Evolutionary conservation across 768 basidiomycete species (phyloP).

Genomic region (Omphalotus guepiniiformis): DNA sequence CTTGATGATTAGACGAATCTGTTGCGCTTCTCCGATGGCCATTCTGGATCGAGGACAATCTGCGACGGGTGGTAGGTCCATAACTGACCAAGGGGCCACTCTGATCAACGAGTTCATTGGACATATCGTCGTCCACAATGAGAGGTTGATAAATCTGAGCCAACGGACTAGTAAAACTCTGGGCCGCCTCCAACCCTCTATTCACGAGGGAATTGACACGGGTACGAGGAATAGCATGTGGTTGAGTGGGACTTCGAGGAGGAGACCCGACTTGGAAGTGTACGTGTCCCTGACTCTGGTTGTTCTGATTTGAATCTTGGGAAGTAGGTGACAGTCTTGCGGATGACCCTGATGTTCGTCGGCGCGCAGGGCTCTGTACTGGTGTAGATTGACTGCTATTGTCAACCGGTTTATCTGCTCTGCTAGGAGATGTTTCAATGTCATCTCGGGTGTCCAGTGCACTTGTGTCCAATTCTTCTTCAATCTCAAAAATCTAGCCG

Average conservation of each 20-base stretch:
- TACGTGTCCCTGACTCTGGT: not conserved
- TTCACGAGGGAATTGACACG: slow-evolving; percentile 42
- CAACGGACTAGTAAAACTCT: slow-evolving; percentile 55
- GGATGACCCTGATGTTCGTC: not conserved
- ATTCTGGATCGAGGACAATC: slow-evolving; percentile 34
- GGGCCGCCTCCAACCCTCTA: slow-evolving; percentile 31
- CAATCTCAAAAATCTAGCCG: slow-evolving; percentile 76
- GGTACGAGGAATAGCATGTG: slow-evolving; percentile 26
- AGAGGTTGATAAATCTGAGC: slow-evolving; percentile 74
- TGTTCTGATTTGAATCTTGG: not conserved
- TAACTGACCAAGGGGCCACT: slow-evolving; percentile 33
- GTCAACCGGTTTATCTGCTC: slow-evolving; percentile 1
- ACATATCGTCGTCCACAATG: slow-evolving; percentile 45
- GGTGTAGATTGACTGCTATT: no score
- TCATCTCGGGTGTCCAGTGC: slow-evolving; percentile 51
- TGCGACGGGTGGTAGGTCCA: slow-evolving; percentile 39
- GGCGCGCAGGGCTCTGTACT: no score
- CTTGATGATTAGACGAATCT: slow-evolving; percentile 15
- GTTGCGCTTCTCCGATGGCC: slow-evolving; percentile 15
- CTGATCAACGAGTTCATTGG: slow-evolving; percentile 13
- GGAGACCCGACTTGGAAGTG: no score
- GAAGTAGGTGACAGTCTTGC: not conserved
- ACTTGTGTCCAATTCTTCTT: slow-evolving; percentile 57
- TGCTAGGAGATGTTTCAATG: slow-evolving; percentile 16
- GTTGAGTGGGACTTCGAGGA: slow-evolving; percentile 11